phyloP scores from a whole-genome alignment of 1,284 basidiomycete genomes.

The Naganishia sp. region DNA sequence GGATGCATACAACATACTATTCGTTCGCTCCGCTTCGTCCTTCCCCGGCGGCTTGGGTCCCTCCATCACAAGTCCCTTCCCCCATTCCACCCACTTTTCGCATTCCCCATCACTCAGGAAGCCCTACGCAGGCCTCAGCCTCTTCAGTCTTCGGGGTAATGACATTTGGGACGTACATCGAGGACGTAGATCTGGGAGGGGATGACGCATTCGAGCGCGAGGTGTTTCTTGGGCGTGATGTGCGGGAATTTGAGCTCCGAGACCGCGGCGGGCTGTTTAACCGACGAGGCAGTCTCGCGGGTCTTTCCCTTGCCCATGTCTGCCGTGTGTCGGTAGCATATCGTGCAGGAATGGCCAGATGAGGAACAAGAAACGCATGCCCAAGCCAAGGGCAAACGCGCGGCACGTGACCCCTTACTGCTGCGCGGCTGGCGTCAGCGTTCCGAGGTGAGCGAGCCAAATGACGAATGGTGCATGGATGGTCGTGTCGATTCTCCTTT shows the following conservation, averaged over 20 bases:
- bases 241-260: constrained; percentile 26
- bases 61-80: constrained; percentile 63
- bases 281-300: no score
- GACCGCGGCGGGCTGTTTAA: no score
- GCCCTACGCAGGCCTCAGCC: not conserved
- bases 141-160: not conserved
- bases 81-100: constrained; percentile 61
- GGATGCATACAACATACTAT: constrained; percentile 59
- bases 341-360: not conserved
- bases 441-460: not conserved
- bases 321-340: not conserved
- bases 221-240: constrained; percentile 53
- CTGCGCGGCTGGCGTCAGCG: constrained; percentile 5
- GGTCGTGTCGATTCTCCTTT: not conserved
- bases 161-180: constrained; percentile 57
- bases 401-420: not conserved
- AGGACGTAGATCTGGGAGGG: constrained; percentile 68
- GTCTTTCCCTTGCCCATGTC: not conserved
- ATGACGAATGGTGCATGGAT: constrained; percentile 6
- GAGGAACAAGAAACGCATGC: no score
- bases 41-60: constrained; percentile 70
- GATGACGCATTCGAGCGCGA: constrained; percentile 57
- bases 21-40: constrained; percentile 74
- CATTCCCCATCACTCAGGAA: constrained; percentile 25
- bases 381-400: no score